These are phyloP conservation scores for Suhomyces atakaporum DNA, from an alignment of 1,139 yeast species.

Conservation along the genomic window DNA sequence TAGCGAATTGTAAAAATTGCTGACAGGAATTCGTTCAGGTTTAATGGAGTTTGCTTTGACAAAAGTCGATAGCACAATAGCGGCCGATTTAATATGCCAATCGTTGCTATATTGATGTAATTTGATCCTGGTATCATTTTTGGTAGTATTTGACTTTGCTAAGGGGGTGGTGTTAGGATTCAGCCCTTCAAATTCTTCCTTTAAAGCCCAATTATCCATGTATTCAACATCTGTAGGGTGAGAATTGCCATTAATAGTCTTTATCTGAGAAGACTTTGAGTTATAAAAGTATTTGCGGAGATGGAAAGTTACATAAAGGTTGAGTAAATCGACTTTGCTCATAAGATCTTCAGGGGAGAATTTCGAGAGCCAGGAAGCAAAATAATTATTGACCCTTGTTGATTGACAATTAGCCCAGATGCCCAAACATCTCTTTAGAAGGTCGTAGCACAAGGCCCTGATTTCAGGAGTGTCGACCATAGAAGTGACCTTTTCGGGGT, in stretches of 20 bases:
- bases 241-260: constrained; percentile 9
- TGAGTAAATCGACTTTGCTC: constrained; percentile 54
- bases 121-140: constrained; percentile 47
- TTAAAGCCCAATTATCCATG: constrained; percentile 18
- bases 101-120: constrained; percentile 70
- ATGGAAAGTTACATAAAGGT: constrained; percentile 66
- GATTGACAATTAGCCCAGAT: constrained; percentile 55
- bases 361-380: constrained; percentile 62
- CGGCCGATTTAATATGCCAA: constrained; percentile 78
- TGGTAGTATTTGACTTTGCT: constrained; percentile 21
- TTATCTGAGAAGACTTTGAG: constrained; percentile 36
- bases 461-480: constrained; percentile 55
- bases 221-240: constrained; percentile 16
- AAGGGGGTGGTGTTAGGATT: constrained; percentile 11
- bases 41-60: constrained; percentile 54
- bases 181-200: constrained; percentile 19
- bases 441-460: constrained; percentile 58
- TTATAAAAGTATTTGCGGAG: constrained; percentile 43
- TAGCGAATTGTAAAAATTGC: constrained; percentile 74
- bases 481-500: constrained; percentile 14
- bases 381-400: constrained; percentile 38
- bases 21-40: constrained; percentile 41
- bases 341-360: constrained; percentile 41
- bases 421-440: constrained; percentile 67
- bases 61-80: constrained; percentile 56